Percentiles rank a stretch among this genome's conserved stretches.
Evolutionary conservation across 2,329 filamentous ascomycete species (phyloP).

Genomic region (Pseudocercospora crystallina): DNA sequence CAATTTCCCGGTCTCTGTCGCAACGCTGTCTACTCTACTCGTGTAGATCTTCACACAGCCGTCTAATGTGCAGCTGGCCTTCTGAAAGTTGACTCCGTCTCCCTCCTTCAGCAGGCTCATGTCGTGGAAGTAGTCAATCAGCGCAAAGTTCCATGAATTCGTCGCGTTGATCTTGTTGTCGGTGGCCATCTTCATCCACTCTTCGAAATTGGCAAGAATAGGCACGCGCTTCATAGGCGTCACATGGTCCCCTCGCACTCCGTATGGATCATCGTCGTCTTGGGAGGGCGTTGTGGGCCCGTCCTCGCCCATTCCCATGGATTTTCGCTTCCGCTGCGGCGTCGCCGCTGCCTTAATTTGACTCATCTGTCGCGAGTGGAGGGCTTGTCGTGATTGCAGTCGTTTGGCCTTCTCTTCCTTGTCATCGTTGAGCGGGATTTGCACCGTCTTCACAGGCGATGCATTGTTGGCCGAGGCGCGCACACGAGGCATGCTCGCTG

Average conservation of each 20-base stretch:
- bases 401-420: conserved; percentile 85
- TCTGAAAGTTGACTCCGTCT: conserved; percentile 97
- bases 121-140: conserved; percentile 99
- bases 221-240: conserved; percentile 96
- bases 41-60: conserved; percentile 99
- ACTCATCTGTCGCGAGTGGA: conserved; percentile 88
- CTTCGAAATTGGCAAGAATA: conserved; percentile 95
- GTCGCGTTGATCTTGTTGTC: conserved; percentile 95
- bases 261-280: conserved; percentile 51
- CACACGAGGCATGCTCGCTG: conserved; percentile 36
- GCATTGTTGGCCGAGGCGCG: conserved; percentile 49
- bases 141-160: conserved; percentile 99
- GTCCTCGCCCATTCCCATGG: conserved; percentile 36
- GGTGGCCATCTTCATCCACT: conserved; percentile 99
- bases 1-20: conserved; percentile 93
- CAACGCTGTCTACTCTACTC: conserved; percentile 95
- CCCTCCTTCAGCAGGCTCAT: conserved; percentile 97
- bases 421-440: conserved; percentile 96
- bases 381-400: conserved; percentile 80
- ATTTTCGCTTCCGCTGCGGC: conserved; percentile 47
- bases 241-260: conserved; percentile 70
- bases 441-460: conserved; percentile 54
- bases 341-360: conserved; percentile 78
- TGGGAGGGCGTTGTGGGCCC: conserved; percentile 53
- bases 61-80: conserved; percentile 94